phyloP scores from a whole-genome alignment of 306 rosid genomes.

The Ziziphus jujuba region DNA sequence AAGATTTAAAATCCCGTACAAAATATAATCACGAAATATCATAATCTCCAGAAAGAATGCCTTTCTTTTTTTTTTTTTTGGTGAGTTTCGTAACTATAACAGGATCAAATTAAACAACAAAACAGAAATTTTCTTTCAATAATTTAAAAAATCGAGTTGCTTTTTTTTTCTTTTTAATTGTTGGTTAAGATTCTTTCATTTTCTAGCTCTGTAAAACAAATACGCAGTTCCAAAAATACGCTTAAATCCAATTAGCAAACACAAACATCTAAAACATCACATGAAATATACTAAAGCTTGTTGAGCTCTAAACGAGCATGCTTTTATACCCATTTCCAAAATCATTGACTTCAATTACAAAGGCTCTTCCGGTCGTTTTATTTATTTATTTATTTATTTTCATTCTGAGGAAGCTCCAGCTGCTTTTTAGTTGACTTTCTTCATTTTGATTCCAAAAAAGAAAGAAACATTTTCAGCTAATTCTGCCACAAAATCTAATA shows the following conservation, averaged over 20 bases:
- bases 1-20: constrained; percentile 2
- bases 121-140: background rate
- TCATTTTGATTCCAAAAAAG: constrained; percentile 7
- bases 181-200: background rate
- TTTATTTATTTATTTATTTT: no score
- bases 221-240: background rate
- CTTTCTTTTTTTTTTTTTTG: no score
- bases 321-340: constrained; percentile 17
- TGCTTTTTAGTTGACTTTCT: constrained; percentile 21
- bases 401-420: background rate
- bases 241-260: background rate
- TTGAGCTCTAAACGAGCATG: constrained; percentile 5
- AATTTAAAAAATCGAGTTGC: background rate
- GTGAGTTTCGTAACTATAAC: background rate
- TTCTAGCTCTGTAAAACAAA: constrained; percentile 6
- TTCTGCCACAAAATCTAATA: constrained; percentile 3
- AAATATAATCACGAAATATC: constrained; percentile 1
- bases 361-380: background rate
- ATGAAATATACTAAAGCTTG: background rate
- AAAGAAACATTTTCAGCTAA: constrained; percentile 9
- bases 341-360: background rate
- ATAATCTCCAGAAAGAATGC: background rate
- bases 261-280: background rate
- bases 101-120: background rate
- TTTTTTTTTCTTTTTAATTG: background rate